These are phyloP conservation scores for Hypholoma sublateritium DNA, from an alignment of 768 basidiomycete genomes.

Conservation along the genomic window DNA sequence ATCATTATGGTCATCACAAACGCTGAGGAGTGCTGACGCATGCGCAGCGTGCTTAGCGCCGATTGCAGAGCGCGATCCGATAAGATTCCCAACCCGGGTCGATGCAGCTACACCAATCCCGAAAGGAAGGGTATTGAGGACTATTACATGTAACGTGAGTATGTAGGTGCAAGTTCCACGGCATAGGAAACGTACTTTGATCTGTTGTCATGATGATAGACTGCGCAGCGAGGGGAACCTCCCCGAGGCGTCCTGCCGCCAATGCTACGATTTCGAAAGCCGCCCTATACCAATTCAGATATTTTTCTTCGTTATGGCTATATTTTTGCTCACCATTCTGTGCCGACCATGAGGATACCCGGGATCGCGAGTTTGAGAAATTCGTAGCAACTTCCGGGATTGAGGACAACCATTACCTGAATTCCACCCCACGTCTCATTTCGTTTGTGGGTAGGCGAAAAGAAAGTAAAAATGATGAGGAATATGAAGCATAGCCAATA, in stretches of 20 bases:
- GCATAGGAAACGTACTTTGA: conserved; percentile 46
- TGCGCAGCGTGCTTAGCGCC: conserved; percentile 62
- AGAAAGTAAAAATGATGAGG: conserved; percentile 46
- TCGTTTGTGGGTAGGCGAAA: conserved; percentile 50
- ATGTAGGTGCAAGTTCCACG: not conserved
- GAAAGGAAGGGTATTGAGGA: conserved; percentile 75
- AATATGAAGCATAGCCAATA: conserved; percentile 69
- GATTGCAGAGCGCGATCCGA: conserved; percentile 53
- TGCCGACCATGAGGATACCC: conserved; percentile 77
- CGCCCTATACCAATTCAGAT: conserved; percentile 50
- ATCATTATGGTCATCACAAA: conserved; percentile 65
- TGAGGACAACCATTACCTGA: conserved; percentile 42
- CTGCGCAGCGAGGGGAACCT: conserved; percentile 70
- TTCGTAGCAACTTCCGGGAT: conserved; percentile 45
- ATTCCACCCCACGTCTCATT: conserved; percentile 70
- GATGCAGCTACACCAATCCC: conserved; percentile 77
- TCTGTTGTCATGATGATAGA: conserved; percentile 82
- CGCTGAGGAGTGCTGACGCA: conserved; percentile 62
- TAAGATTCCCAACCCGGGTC: conserved; percentile 70
- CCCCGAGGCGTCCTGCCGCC: conserved; percentile 69
- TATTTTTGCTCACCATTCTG: conserved; percentile 60
- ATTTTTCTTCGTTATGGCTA: not conserved
- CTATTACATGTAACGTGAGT: conserved; percentile 29
- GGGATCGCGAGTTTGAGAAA: conserved; percentile 74
- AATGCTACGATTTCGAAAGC: conserved; percentile 83